These are phyloP conservation scores for Penicillium mononematosum DNA, from an alignment of 495 filamentous ascomycete genomes.

Conservation along the genomic window DNA sequence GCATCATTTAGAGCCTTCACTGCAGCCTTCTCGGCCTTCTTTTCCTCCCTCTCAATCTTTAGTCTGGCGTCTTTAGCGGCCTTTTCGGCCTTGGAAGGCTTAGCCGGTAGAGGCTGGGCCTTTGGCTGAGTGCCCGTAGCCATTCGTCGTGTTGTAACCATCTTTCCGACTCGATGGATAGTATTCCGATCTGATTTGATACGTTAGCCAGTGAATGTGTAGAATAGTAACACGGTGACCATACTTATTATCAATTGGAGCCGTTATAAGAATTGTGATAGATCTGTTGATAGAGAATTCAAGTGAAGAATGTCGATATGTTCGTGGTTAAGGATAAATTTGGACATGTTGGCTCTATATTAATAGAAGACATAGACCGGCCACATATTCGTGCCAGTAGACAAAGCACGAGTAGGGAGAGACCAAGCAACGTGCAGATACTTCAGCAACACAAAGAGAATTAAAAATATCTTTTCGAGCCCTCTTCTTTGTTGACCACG, in stretches of 20 bases:
- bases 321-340: background rate
- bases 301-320: background rate
- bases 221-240: too few relatives aligned
- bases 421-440: background rate
- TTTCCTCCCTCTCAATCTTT: background rate
- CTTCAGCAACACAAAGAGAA: background rate
- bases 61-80: background rate
- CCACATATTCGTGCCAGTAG: background rate
- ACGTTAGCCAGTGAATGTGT: background rate
- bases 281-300: background rate
- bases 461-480: background rate
- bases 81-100: constrained; percentile 1
- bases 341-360: constrained; percentile 4
- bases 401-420: background rate
- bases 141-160: background rate
- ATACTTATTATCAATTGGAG: background rate
- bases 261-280: background rate
- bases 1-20: background rate
- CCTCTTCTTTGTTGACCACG: background rate
- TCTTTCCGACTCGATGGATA: background rate
- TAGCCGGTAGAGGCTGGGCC: background rate
- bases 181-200: background rate
- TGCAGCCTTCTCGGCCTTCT: background rate
- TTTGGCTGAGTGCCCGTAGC: background rate
- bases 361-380: background rate